Conservation (phyloP, 2,329 filamentous ascomycete species). For the Arachnopeziza araneosa region DNA sequence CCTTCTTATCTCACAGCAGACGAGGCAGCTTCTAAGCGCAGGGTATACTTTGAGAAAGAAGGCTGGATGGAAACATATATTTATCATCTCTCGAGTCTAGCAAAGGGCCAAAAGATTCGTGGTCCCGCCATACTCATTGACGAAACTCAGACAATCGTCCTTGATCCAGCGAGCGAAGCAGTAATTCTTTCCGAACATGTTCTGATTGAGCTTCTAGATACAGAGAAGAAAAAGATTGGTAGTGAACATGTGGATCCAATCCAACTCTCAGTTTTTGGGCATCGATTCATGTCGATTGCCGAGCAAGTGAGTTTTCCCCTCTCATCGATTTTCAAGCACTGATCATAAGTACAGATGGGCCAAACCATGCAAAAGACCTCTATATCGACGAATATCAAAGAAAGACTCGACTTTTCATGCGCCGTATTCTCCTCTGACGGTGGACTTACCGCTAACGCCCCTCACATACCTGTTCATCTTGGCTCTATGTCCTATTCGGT, state of each 20-base stretch:
- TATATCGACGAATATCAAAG: slow-evolving; percentile 73
- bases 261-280: slow-evolving; percentile 69
- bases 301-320: slow-evolving; percentile 37
- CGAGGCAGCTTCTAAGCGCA: not conserved
- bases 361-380: slow-evolving; percentile 70
- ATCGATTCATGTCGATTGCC: slow-evolving; percentile 78
- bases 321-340: not conserved
- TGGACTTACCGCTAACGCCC: slow-evolving; percentile 69
- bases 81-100: slow-evolving; percentile 70
- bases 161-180: slow-evolving; percentile 71
- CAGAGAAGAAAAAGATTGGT: slow-evolving; percentile 25
- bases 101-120: slow-evolving; percentile 63
- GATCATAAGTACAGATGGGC: slow-evolving; percentile 56
- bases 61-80: slow-evolving; percentile 61
- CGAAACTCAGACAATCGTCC: slow-evolving; percentile 83
- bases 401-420: slow-evolving; percentile 75
- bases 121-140: slow-evolving; percentile 85
- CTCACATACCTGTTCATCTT: slow-evolving; percentile 55
- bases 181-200: slow-evolving; percentile 67
- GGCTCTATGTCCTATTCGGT: slow-evolving; percentile 37
- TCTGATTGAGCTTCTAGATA: slow-evolving; percentile 57
- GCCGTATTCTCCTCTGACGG: slow-evolving; percentile 71
- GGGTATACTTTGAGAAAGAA: not conserved
- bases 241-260: slow-evolving; percentile 62
- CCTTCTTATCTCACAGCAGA: not conserved